Evolutionary conservation across 768 basidiomycete species (phyloP).

Genomic region (Tulasnella sp.): DNA sequence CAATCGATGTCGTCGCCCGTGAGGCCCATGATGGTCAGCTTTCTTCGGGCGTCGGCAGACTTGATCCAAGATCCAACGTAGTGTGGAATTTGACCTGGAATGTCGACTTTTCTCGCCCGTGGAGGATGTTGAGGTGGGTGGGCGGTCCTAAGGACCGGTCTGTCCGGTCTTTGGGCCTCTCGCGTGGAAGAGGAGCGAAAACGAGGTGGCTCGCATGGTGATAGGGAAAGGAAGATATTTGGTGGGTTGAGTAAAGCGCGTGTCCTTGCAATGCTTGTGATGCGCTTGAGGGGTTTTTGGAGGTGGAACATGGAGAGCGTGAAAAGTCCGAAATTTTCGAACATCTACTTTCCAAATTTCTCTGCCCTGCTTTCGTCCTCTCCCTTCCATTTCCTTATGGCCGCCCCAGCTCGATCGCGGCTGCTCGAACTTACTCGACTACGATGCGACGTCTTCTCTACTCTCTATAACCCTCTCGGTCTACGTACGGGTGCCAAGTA

Average conservation of each 20-base stretch:
- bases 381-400: not conserved
- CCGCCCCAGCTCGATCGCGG: constrained; percentile 23
- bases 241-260: not conserved
- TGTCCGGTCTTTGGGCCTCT: not conserved
- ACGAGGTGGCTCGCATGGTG: not conserved
- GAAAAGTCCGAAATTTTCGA: constrained; percentile 4
- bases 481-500: constrained; percentile 87
- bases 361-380: not conserved
- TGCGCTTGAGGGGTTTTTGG: not conserved
- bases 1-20: not conserved
- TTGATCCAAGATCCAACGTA: not conserved
- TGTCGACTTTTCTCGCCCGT: not conserved
- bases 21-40: not conserved
- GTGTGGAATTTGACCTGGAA: not conserved
- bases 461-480: constrained; percentile 73
- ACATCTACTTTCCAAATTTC: not conserved
- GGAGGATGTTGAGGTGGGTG: not conserved
- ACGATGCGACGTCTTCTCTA: constrained; percentile 70
- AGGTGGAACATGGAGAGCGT: not conserved
- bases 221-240: not conserved
- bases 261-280: not conserved
- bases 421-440: constrained; percentile 51
- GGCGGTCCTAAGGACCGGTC: not conserved
- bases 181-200: not conserved
- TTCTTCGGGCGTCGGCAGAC: not conserved